Base-by-base conservation (phyloP, 805 yeast genomes). In the Lipomyces yamanashiensis region DNA sequence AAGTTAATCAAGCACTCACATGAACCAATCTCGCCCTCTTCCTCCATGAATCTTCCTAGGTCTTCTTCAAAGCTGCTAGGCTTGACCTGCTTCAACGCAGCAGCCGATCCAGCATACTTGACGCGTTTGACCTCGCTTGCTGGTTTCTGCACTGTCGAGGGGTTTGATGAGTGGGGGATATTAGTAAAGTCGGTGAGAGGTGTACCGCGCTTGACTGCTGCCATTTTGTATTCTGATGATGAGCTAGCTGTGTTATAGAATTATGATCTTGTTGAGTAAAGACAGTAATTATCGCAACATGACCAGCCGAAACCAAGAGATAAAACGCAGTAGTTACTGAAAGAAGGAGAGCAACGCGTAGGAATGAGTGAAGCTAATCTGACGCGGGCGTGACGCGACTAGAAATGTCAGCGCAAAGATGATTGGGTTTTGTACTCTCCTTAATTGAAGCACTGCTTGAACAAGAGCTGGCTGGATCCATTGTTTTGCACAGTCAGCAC, bases 61-160 rank as follows among this genome's bases (percentile, higher is more conserved):
- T 85, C 87, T 62, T 79, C 78, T 72, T 85, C 88, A 67, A 85
- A 85, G 33, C 77, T 74, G 21, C 85, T 81, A 0, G 81, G 80
- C 63, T 73, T 65, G 52, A 45, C 52, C 37, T 43, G 48, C 51
- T 52, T 49, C 13, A 17, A 17, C 39, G 47, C 41, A 12, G n/a
- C n/a, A n/a, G n/a, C n/a, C n/a, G 28, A 28, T 28, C 48, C 57
- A 10, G 33, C 44, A 17, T 39, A 52, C 17, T 54, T 54, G n/a
- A 58, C 61, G 34, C 68, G 59, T 47, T 64, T 63, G 23, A 28
- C 28, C 43, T 37, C 62, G 33, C 59, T 33, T 17, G 17, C 50
- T 8, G 50, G 21, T 6, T 19, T 52, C 28, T 55, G 15, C 47
- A 53, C 36, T 7, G 51, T 28, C 9, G 28, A 28, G 28, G 28